Evolutionary conservation across 352 stramenopile species (phyloP), one percentile per base, ranked within the genome.

Genomic region (Pythium aquatile): DNA sequence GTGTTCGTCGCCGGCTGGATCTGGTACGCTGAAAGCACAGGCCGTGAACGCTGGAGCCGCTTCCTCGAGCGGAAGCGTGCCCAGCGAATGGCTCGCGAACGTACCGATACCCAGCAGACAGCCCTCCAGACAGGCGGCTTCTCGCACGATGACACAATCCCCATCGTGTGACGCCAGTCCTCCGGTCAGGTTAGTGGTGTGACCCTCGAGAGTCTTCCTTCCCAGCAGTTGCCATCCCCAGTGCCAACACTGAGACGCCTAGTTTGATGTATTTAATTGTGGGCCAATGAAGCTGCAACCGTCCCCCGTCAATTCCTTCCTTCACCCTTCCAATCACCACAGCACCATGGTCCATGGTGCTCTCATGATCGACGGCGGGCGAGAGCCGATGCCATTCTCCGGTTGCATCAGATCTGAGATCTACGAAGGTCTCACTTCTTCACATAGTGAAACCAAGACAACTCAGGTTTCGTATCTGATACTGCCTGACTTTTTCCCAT

Each of bases 1-100:
- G 35, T 42, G 28, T 16, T 55, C 7, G 53, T 29, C 14, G 54
- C 30, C 1, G 1, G 63, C 35, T 63, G 52, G 54, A 67, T 60
- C 39, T 64, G 58, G 58, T 72, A 72, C 54, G 35, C 42, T 29
- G 51, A 67, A 42, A 64, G 59, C 53, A 61, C 35, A 1, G 65
- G 65, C n/a, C 65, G 65, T 26, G 65, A 66, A 37, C 16, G 39
- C 13, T 72, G 65, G 65, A 63, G 57, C 26, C 47, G 54, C 53
- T 67, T 72, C 58, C 37, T 72, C 5, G 65, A 72, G 29, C 58
- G 65, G 53, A 72, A 72, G 44, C 64, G 64, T 13, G 20, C 24
- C 1, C 44, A 72, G 58, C 65, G 65, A 20, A 30, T 62, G 10
- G 60, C 37, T n/a, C 65, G 48, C 20, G 33, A 69, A 2, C 35